phyloP scores from a whole-genome alignment of 768 basidiomycete genomes.

The Boletus vermiculosoides region DNA sequence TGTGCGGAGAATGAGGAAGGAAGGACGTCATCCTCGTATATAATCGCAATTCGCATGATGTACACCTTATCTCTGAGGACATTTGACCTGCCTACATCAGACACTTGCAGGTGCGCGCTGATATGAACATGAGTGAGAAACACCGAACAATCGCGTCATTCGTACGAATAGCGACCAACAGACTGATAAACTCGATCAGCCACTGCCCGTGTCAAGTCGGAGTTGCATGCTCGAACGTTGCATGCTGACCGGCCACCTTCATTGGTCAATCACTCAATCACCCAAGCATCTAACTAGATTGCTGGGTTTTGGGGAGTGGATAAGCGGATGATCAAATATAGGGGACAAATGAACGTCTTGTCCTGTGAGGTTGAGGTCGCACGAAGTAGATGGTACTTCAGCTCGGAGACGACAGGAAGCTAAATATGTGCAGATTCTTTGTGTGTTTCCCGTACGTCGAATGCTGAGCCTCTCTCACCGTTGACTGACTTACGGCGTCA shows the following conservation, averaged over 20 bases:
- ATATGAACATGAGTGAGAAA: conserved; percentile 14
- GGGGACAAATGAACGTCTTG: not conserved
- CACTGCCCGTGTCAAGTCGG: conserved; percentile 17
- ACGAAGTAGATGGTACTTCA: not conserved
- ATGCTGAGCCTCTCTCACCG: conserved; percentile 5
- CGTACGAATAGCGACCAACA: not conserved
- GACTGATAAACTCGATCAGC: conserved; percentile 8
- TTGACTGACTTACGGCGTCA: conserved; percentile 12
- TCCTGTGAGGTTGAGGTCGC: conserved; percentile 10
- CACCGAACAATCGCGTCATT: conserved; percentile 16
- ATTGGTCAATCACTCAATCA: conserved; percentile 8
- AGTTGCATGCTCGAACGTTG: conserved; percentile 2
- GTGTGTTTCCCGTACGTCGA: conserved; percentile 5
- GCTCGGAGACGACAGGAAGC: conserved; percentile 5
- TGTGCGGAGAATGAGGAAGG: conserved; percentile 2
- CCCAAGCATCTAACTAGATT: not conserved
- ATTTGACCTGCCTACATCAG: not conserved
- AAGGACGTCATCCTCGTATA: conserved; percentile 1
- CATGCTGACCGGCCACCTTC: not conserved
- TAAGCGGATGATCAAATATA: conserved; percentile 6
- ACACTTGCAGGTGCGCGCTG: not conserved
- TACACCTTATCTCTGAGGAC: conserved; percentile 10
- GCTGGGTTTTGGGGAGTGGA: conserved; percentile 6
- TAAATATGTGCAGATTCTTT: conserved; percentile 13
- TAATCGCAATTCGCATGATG: not conserved